Conservation (phyloP, 2,329 filamentous ascomycete genomes). For the Fusarium palustre region DNA sequence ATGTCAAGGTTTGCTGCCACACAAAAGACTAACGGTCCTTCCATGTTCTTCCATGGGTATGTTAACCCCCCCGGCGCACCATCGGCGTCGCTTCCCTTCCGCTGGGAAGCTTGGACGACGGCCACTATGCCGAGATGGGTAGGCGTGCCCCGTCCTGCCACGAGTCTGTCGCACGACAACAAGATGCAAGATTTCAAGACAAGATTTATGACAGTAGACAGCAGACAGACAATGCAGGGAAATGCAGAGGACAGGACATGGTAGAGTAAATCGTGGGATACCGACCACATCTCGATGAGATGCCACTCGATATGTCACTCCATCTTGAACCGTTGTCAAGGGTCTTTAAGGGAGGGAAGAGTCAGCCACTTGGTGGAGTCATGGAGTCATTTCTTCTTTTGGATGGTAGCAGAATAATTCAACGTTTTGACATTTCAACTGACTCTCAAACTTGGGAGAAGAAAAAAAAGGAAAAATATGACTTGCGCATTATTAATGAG, state of each 20-base stretch:
- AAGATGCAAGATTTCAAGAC: slow-evolving; percentile 8
- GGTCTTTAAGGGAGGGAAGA: slow-evolving; percentile 1
- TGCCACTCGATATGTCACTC: slow-evolving; percentile 15
- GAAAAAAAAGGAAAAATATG: not conserved
- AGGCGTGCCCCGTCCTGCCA: slow-evolving; percentile 40
- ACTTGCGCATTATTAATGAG: no score
- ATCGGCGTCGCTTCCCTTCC: slow-evolving; percentile 43
- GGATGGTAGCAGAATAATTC: slow-evolving; percentile 7
- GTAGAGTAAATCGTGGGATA: not conserved
- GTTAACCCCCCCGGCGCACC: slow-evolving; percentile 24
- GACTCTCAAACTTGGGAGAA: slow-evolving; percentile 9
- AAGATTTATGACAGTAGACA: slow-evolving; percentile 13
- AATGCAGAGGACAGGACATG: slow-evolving; percentile 1
- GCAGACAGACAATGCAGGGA: slow-evolving; percentile 14
- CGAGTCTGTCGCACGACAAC: slow-evolving; percentile 29
- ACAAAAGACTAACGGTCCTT: slow-evolving; percentile 36
- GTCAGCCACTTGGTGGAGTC: slow-evolving; percentile 4
- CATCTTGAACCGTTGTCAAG: slow-evolving; percentile 27
- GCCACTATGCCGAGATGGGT: slow-evolving; percentile 43
- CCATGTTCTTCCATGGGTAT: slow-evolving; percentile 41
- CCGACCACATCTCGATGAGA: slow-evolving; percentile 20
- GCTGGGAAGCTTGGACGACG: slow-evolving; percentile 39
- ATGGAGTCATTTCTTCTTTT: not conserved
- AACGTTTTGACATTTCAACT: slow-evolving; percentile 13
- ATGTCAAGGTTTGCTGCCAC: slow-evolving; percentile 31